Percentiles rank a stretch among this genome's conserved stretches.
Evolutionary conservation across 495 filamentous ascomycete species (phyloP).

Genomic region (Letharia lupina): DNA sequence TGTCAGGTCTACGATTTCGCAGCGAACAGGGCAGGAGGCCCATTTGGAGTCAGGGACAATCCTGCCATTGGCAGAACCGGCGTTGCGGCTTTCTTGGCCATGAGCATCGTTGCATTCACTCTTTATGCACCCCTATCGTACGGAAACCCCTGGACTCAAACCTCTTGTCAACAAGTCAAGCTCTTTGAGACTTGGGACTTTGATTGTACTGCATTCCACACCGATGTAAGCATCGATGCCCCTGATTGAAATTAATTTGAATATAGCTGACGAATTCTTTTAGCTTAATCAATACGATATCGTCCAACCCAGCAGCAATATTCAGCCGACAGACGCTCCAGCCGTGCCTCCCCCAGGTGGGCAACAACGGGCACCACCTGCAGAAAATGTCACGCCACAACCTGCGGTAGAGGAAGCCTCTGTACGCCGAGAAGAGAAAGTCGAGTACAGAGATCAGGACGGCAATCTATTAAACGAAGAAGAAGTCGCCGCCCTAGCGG

Average conservation of each 20-base stretch:
- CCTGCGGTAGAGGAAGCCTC: slow-evolving; percentile 41
- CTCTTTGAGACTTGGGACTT: slow-evolving; percentile 88
- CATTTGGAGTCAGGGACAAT: slow-evolving; percentile 57
- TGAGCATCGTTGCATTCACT: slow-evolving; percentile 67
- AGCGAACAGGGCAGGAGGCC: slow-evolving; percentile 53
- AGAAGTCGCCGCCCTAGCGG: slow-evolving; percentile 71
- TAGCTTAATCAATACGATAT: slow-evolving; percentile 24
- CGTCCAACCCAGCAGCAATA: slow-evolving; percentile 21
- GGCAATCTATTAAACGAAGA: slow-evolving; percentile 80
- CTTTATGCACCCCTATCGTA: slow-evolving; percentile 85
- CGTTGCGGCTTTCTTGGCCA: slow-evolving; percentile 59
- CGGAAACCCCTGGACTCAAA: slow-evolving; percentile 87
- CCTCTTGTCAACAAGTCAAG: slow-evolving; percentile 77
- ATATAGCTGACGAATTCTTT: not conserved
- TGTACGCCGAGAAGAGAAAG: slow-evolving; percentile 63
- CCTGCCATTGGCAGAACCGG: slow-evolving; percentile 64
- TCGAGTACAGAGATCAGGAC: slow-evolving; percentile 92
- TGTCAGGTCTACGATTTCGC: slow-evolving; percentile 85
- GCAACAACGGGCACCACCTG: slow-evolving; percentile 26
- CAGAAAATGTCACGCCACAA: slow-evolving; percentile 37
- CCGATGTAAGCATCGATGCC: slow-evolving; percentile 58
- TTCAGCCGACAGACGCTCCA: slow-evolving; percentile 26
- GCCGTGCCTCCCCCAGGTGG: slow-evolving; percentile 17
- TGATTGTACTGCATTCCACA: slow-evolving; percentile 89
- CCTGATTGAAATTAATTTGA: not conserved